Conservation (phyloP, 2,329 filamentous ascomycete genomes). For the Fusarium setosum region DNA sequence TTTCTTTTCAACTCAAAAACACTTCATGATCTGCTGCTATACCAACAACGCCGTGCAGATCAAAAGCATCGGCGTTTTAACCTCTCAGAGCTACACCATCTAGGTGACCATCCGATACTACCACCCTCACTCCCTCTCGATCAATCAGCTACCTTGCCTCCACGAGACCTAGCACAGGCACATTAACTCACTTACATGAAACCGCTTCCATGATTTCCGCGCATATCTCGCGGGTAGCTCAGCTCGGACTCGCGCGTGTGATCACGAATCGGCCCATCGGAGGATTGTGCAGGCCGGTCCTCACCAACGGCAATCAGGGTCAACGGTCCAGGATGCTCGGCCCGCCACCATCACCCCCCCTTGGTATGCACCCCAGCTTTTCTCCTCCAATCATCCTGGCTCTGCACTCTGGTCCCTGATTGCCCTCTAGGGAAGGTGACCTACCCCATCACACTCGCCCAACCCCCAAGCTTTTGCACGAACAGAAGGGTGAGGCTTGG, state of each 20-base stretch:
- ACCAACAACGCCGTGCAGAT: background rate
- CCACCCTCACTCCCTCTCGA: conserved; percentile 8
- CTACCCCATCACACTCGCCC: background rate
- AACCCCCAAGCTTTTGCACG: conserved; percentile 9
- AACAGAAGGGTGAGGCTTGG: background rate
- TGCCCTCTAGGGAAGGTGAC: conserved; percentile 34
- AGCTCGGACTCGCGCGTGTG: conserved; percentile 29
- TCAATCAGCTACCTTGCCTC: conserved; percentile 23
- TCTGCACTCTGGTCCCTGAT: conserved; percentile 22
- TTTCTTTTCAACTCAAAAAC: background rate
- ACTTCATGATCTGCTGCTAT: background rate
- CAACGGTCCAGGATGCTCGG: conserved; percentile 43
- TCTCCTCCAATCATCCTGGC: conserved; percentile 31
- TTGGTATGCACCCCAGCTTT: conserved; percentile 40
- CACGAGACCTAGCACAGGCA: conserved; percentile 9
- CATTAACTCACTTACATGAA: conserved; percentile 29
- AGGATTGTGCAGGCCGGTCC: conserved; percentile 28
- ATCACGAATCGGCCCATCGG: conserved; percentile 37
- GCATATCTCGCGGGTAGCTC: conserved; percentile 1
- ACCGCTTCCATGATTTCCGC: background rate
- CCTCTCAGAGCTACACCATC: conserved; percentile 21
- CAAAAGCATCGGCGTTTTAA: background rate
- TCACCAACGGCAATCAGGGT: conserved; percentile 26
- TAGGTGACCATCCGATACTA: conserved; percentile 34
- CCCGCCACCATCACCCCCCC: conserved; percentile 38